These are phyloP conservation scores for Steccherinum ochraceum DNA, from an alignment of 768 basidiomycete genomes.

Conservation along the genomic window DNA sequence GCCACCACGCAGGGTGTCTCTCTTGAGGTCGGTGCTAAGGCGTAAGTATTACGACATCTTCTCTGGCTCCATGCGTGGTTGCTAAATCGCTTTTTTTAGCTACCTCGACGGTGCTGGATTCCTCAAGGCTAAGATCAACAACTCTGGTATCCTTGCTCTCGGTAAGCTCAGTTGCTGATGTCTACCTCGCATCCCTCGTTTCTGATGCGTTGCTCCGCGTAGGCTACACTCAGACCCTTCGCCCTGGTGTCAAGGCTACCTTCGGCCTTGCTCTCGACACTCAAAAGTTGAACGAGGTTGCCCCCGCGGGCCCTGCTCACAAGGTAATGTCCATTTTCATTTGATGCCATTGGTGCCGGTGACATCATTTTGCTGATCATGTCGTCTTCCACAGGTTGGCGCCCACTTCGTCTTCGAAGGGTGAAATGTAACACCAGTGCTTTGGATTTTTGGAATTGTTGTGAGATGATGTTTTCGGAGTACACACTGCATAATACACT, in stretches of 20 bases:
- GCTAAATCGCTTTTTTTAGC: constrained; percentile 26
- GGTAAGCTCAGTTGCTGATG: constrained; percentile 33
- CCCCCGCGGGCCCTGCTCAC: constrained; percentile 59
- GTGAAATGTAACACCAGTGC: constrained; percentile 14
- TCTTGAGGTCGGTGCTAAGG: constrained; percentile 94
- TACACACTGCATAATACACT: neutral
- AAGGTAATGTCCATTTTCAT: constrained; percentile 40
- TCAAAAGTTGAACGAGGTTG: constrained; percentile 75
- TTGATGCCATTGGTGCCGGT: constrained; percentile 1
- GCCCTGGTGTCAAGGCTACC: constrained; percentile 86
- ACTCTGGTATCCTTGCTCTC: constrained; percentile 83
- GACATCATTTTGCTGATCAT: neutral
- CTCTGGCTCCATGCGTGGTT: neutral
- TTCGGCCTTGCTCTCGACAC: constrained; percentile 97
- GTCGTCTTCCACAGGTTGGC: constrained; percentile 44
- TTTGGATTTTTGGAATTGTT: neutral
- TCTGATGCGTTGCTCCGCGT: constrained; percentile 2
- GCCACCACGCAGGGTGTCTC: constrained; percentile 78
- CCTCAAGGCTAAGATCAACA: constrained; percentile 99
- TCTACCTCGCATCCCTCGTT: neutral
- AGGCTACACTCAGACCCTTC: constrained; percentile 91
- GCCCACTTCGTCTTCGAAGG: constrained; percentile 68
- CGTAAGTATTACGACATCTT: constrained; percentile 44
- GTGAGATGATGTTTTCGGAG: neutral
- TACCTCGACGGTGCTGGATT: constrained; percentile 86